Evolutionary conservation across 768 basidiomycete species (phyloP), one percentile per base, ranked within the genome.

Genomic region (Phylloporus sp.): DNA sequence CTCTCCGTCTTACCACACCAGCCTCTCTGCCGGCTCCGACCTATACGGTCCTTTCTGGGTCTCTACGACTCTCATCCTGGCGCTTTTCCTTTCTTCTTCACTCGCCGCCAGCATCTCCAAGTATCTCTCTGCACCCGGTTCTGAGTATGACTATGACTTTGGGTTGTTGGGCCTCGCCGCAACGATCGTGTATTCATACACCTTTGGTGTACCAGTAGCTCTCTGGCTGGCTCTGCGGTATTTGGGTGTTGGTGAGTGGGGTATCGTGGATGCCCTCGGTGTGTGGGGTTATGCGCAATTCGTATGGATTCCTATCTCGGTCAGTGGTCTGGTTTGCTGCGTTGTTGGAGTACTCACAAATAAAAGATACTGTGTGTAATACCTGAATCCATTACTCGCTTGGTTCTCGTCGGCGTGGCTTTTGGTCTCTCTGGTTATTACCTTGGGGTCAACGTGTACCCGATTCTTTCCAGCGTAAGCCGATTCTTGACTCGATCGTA

Each of bases 21-120:
- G 76, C 47, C 86, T 86, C 38, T 76, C 84, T 36, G 66, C 76
- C 15, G 64, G 66, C 9, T 58, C 58, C 35, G 88, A 91, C 65
- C 80, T 91, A 35, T 88, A 90, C 65, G 95, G 95, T 0, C 94
- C 95, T 2, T 97, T 99, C 75, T 99, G 95, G 95, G 92, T 95
- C 1, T 80, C 97, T 32, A 95, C 94, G 2, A 98, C 95, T 1
- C 82, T 99, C 55, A 87, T 97, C 39, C 91, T 98, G 65, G 79
- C 86, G 0, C 83, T 97, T 53, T 97, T 95, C 75, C 82, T 97
- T 52, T 95, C 89, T 23, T 97, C 95, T 2, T 93, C 91, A 29
- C 85, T 98, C 34, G 91, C 87, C 8, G 84, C 91, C 15, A 91
- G 91, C 42, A 86, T 98, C 58, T 76, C 87, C 2, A 79, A 83